Conservation (phyloP, 306 rosid species). For the Prosopis cineraria region DNA sequence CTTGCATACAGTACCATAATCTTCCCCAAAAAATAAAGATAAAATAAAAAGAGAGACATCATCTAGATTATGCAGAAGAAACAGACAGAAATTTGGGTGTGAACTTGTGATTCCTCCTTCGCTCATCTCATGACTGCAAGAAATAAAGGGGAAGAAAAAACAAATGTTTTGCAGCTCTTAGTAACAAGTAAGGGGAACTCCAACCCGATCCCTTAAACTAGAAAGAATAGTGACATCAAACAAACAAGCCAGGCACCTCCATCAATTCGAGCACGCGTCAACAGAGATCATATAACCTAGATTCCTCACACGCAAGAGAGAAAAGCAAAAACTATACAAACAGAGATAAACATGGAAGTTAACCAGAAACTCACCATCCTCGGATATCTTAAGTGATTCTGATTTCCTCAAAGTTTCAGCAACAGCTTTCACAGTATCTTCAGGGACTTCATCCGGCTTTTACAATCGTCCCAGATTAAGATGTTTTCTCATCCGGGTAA, state of each 20-base stretch:
- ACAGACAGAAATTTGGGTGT: not conserved
- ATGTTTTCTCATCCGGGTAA: conserved; percentile 74
- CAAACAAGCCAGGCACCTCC: not conserved
- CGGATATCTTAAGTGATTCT: conserved; percentile 62
- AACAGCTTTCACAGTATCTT: conserved; percentile 64
- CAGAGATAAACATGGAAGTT: not conserved
- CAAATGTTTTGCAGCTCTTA: not conserved
- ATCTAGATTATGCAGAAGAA: not conserved
- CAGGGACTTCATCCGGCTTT: conserved; percentile 55
- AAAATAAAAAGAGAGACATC: not conserved
- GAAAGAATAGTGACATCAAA: not conserved
- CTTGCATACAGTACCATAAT: not conserved
- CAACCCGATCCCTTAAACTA: not conserved
- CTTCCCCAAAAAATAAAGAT: not conserved
- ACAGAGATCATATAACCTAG: not conserved
- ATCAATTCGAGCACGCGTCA: not conserved
- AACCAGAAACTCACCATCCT: conserved; percentile 64
- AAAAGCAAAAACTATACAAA: not conserved
- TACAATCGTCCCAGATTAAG: conserved; percentile 68
- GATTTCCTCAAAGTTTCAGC: conserved; percentile 62
- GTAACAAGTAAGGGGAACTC: not conserved
- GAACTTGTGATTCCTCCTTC: not conserved
- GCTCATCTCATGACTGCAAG: not conserved
- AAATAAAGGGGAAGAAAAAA: not conserved
- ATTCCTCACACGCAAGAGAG: not conserved